These are phyloP conservation scores for Aspergillus thermomutatus DNA, from an alignment of 2,329 filamentous ascomycete genomes.

Conservation along the genomic window DNA sequence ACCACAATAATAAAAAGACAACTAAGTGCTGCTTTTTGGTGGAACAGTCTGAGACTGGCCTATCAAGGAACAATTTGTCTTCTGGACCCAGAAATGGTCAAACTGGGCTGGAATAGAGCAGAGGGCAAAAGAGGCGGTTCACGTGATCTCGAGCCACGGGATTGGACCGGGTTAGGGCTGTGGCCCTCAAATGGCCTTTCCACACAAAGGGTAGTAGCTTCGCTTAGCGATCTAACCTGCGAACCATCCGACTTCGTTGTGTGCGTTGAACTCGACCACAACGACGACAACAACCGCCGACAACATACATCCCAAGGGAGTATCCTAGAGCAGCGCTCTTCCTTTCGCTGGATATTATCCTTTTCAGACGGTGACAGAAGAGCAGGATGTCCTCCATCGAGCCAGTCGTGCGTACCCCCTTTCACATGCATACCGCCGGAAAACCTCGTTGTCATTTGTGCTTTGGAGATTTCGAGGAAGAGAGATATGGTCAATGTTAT, in stretches of 20 bases:
- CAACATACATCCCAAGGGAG: conserved; percentile 42
- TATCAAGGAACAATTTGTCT: neutral
- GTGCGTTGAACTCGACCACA: conserved; percentile 42
- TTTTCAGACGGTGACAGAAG: conserved; percentile 38
- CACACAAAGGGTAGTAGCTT: conserved; percentile 19
- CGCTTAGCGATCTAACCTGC: conserved; percentile 39
- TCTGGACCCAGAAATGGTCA: neutral
- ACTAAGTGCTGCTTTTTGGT: neutral
- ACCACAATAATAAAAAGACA: neutral
- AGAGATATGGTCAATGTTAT: neutral
- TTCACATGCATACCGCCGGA: conserved; percentile 11
- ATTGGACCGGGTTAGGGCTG: conserved; percentile 39
- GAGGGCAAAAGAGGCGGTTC: conserved; percentile 1
- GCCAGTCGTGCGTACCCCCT: conserved; percentile 56
- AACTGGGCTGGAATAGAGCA: neutral
- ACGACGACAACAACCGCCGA: conserved; percentile 48
- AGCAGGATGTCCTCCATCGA: conserved; percentile 65
- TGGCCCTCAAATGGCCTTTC: conserved; percentile 31
- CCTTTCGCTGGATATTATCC: conserved; percentile 40
- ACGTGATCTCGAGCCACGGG: conserved; percentile 23
- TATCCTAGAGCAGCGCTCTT: conserved; percentile 41
- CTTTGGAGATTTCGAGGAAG: conserved; percentile 2
- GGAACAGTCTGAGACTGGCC: neutral
- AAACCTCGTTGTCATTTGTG: conserved; percentile 8
- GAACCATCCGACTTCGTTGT: conserved; percentile 42